Percentiles rank a stretch among this genome's conserved stretches.
Evolutionary conservation across 148 eudicot genomes (phyloP).

Genomic region (Silene uniflora): DNA sequence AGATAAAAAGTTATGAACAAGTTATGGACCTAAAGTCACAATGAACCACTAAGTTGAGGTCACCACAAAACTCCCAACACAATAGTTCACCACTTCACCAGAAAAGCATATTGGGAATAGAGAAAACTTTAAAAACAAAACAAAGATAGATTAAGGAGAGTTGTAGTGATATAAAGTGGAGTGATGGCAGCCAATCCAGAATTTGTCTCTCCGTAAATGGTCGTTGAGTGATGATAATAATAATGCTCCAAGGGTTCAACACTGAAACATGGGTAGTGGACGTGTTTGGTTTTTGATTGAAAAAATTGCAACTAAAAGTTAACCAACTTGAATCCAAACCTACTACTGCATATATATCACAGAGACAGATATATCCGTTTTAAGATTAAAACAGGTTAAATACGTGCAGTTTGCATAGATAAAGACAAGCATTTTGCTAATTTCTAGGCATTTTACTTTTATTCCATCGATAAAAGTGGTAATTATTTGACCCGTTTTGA

Average conservation of each 20-base stretch:
- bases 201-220: constrained; percentile 10
- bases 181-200: background rate
- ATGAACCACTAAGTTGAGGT: background rate
- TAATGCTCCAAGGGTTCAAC: background rate
- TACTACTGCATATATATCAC: background rate
- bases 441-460: too few relatives aligned
- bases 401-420: too few relatives aligned
- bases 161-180: background rate
- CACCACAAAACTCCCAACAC: background rate
- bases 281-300: constrained; percentile 10
- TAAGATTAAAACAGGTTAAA: too few relatives aligned
- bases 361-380: too few relatives aligned
- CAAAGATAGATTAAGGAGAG: background rate
- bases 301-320: constrained; percentile 1
- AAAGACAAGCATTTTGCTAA: too few relatives aligned
- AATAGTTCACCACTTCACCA: background rate
- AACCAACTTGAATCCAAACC: constrained; percentile 11
- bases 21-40: too few relatives aligned
- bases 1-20: too few relatives aligned
- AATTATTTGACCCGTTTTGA: too few relatives aligned
- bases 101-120: background rate
- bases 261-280: constrained; percentile 9
- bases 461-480: too few relatives aligned
- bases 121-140: background rate
- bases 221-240: background rate